Conservation (phyloP, 2,329 filamentous ascomycete species). For the Arthrobotrys conoides region DNA sequence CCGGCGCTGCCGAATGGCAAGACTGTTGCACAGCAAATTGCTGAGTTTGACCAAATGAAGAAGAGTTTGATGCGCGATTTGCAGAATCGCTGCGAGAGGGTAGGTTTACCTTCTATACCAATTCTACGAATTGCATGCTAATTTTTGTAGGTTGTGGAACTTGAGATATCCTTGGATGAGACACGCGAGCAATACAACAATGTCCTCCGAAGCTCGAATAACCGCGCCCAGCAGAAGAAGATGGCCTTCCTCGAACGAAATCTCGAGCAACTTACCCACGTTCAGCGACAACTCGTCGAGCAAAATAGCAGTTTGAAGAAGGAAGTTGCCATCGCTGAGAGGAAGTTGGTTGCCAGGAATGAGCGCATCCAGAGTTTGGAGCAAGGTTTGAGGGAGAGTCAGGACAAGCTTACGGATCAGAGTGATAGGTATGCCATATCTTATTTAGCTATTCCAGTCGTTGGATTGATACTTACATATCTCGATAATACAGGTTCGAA, state of each 20-base stretch:
- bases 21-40: constrained; percentile 96
- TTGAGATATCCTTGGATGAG: constrained; percentile 97
- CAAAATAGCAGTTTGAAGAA: constrained; percentile 98
- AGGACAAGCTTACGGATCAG: constrained; percentile 96
- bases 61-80: constrained; percentile 99
- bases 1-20: constrained; percentile 79
- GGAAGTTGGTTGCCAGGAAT: constrained; percentile 95
- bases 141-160: constrained; percentile 78
- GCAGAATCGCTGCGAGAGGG: constrained; percentile 97
- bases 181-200: constrained; percentile 99
- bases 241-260: constrained; percentile 99
- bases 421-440: constrained; percentile 86
- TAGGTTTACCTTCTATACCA: constrained; percentile 37
- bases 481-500: constrained; percentile 81
- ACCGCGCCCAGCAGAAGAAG: constrained; percentile 99
- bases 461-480: constrained; percentile 48
- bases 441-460: constrained; percentile 21
- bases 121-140: constrained; percentile 13
- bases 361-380: constrained; percentile 97
- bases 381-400: constrained; percentile 91
- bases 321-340: constrained; percentile 97
- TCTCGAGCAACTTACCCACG: constrained; percentile 95
- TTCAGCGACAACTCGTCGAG: constrained; percentile 96
- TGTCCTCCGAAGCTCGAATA: constrained; percentile 95
- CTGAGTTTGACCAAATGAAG: constrained; percentile 99